Percentiles rank a stretch among this genome's conserved stretches.
These are phyloP conservation scores for Aschersonia sp. DNA, from an alignment of 2,329 filamentous ascomycete genomes.

Conservation along the genomic window DNA sequence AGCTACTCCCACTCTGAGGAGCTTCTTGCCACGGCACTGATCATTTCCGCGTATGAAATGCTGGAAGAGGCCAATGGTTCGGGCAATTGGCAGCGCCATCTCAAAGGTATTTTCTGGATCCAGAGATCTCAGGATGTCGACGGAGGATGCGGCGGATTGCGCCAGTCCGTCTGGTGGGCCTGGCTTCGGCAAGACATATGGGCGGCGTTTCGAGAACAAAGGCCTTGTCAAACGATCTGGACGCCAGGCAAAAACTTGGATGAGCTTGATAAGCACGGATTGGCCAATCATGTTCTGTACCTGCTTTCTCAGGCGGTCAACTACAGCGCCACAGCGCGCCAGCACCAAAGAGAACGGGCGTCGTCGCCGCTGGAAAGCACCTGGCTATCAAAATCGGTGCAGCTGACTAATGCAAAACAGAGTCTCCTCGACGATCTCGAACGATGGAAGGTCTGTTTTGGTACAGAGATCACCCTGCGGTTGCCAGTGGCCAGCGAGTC, in stretches of 20 bases:
- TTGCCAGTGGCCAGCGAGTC: constrained; percentile 7
- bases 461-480: constrained; percentile 25
- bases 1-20: constrained; percentile 30
- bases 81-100: constrained; percentile 41
- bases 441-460: constrained; percentile 17
- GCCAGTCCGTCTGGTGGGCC: constrained; percentile 48
- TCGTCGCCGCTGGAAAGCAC: constrained; percentile 26
- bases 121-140: constrained; percentile 46
- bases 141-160: constrained; percentile 39
- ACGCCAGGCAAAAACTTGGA: constrained; percentile 31
- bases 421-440: constrained; percentile 9
- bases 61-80: constrained; percentile 37
- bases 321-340: not conserved
- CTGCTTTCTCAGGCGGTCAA: constrained; percentile 29
- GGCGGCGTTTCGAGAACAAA: constrained; percentile 45
- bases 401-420: too few species aligned
- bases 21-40: constrained; percentile 40
- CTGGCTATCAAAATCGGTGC: constrained; percentile 7
- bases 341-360: constrained; percentile 11
- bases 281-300: constrained; percentile 37
- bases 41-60: constrained; percentile 53
- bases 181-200: constrained; percentile 53
- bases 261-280: constrained; percentile 34
- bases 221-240: constrained; percentile 44
- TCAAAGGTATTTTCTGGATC: constrained; percentile 53